A percentile compares a stretch with the other conserved stretches of the same genome.
Evolutionary conservation across 2,329 filamentous ascomycete species (phyloP).

Genomic region (Nothophoma quercina): DNA sequence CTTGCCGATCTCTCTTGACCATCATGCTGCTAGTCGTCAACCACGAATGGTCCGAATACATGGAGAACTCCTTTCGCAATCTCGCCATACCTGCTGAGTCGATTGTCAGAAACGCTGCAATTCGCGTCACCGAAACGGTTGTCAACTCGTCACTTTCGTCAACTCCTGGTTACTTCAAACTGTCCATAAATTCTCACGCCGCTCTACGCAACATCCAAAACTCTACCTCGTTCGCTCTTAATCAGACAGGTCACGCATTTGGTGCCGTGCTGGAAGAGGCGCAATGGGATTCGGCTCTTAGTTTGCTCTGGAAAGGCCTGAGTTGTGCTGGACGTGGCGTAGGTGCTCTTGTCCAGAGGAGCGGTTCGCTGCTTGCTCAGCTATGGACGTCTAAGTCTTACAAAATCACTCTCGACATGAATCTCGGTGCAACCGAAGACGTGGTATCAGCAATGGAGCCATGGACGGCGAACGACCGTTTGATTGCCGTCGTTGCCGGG

Average conservation of each 20-base stretch:
- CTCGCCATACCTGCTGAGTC: conserved; percentile 41
- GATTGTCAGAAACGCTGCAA: conserved; percentile 46
- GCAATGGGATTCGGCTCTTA: conserved; percentile 29
- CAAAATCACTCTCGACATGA: conserved; percentile 47
- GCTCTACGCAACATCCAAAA: conserved; percentile 50
- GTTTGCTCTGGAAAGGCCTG: conserved; percentile 26
- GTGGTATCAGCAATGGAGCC: conserved; percentile 39
- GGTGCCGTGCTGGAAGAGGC: conserved; percentile 36
- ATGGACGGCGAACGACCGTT: conserved; percentile 62
- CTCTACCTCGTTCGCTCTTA: conserved; percentile 43
- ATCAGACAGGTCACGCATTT: conserved; percentile 39
- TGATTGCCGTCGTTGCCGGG: conserved; percentile 79
- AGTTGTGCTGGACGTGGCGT: conserved; percentile 24
- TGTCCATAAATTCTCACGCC: conserved; percentile 48
- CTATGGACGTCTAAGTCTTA: conserved; percentile 46
- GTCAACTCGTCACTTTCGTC: conserved; percentile 37
- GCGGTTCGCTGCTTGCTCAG: conserved; percentile 29
- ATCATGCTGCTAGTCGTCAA: conserved; percentile 30
- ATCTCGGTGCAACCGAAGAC: conserved; percentile 34
- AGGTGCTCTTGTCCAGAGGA: conserved; percentile 17
- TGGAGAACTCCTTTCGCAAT: conserved; percentile 28
- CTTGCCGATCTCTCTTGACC: conserved; percentile 38
- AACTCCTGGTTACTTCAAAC: conserved; percentile 43
- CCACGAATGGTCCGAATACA: conserved; percentile 25
- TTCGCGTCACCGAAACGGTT: conserved; percentile 44